Percentiles rank a stretch among this genome's conserved stretches.
phyloP scores from a whole-genome alignment of 2,329 filamentous ascomycete species.

The Aspergillus ibericus region DNA sequence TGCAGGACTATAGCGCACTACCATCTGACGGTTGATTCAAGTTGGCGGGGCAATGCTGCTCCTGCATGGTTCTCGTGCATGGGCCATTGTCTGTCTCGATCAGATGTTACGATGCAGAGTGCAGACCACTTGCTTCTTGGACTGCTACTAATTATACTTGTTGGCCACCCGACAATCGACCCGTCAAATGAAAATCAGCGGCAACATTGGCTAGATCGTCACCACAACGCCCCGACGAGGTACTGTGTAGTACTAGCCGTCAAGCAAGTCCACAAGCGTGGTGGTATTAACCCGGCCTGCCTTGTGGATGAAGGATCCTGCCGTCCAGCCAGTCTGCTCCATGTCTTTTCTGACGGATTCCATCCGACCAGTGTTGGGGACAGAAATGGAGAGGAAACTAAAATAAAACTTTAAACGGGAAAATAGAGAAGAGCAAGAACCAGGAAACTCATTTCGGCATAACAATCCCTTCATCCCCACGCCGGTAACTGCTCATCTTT shows the following conservation, averaged over 20 bases:
- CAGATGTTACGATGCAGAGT: slow-evolving; percentile 11
- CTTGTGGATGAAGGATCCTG: slow-evolving; percentile 12
- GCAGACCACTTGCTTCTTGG: slow-evolving; percentile 3
- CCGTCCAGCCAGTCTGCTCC: neutral
- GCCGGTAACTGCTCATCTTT: neutral
- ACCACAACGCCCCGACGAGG: slow-evolving; percentile 3
- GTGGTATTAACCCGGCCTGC: slow-evolving; percentile 12
- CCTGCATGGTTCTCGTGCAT: slow-evolving; percentile 28
- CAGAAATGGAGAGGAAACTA: neutral
- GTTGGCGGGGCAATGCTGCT: slow-evolving; percentile 24
- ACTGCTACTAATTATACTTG: slow-evolving; percentile 14
- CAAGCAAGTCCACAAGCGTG: slow-evolving; percentile 16
- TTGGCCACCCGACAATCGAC: slow-evolving; percentile 6
- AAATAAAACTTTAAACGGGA: neutral
- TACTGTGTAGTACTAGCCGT: neutral
- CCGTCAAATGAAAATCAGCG: slow-evolving; percentile 15
- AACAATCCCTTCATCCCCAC: neutral
- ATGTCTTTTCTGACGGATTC: neutral
- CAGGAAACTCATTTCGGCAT: neutral
- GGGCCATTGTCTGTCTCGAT: slow-evolving; percentile 20
- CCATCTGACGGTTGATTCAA: slow-evolving; percentile 27
- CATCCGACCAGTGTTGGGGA: neutral
- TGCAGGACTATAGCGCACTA: slow-evolving; percentile 22
- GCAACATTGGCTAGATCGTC: slow-evolving; percentile 15
- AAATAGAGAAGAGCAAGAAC: neutral